These are phyloP conservation scores for Pseudogymnoascus sp. DNA, from an alignment of 2,329 filamentous ascomycete genomes.

Conservation along the genomic window DNA sequence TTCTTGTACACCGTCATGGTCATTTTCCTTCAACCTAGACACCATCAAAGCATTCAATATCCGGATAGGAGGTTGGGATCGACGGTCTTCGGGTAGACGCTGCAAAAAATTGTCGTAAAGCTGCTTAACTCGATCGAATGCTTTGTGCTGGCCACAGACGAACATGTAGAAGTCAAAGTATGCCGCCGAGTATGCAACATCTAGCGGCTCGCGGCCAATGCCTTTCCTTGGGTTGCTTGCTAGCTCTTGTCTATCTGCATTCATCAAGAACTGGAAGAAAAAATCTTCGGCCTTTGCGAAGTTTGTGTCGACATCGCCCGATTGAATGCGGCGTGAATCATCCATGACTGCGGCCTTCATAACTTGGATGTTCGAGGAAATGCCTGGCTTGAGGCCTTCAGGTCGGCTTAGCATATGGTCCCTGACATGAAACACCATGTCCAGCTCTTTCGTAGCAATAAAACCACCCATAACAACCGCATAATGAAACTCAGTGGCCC, in stretches of 20 bases:
- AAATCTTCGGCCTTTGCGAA: slow-evolving; percentile 22
- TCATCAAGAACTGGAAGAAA: slow-evolving; percentile 21
- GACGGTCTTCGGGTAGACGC: slow-evolving; percentile 31
- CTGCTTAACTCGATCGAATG: slow-evolving; percentile 41
- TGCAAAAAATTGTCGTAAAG: slow-evolving; percentile 47
- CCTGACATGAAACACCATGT: slow-evolving; percentile 43
- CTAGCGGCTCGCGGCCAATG: slow-evolving; percentile 16
- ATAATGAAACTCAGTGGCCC: slow-evolving; percentile 41
- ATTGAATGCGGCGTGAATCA: slow-evolving; percentile 18
- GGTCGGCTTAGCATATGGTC: slow-evolving; percentile 31
- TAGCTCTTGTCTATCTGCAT: slow-evolving; percentile 24
- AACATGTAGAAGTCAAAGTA: slow-evolving; percentile 49
- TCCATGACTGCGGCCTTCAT: slow-evolving; percentile 27
- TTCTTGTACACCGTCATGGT: slow-evolving; percentile 51
- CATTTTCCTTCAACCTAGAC: slow-evolving; percentile 47
- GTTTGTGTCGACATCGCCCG: slow-evolving; percentile 19
- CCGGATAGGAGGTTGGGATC: slow-evolving; percentile 38
- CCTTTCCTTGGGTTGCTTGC: slow-evolving; percentile 22
- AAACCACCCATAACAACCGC: slow-evolving; percentile 44
- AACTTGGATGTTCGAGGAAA: slow-evolving; percentile 34
- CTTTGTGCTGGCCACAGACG: slow-evolving; percentile 40
- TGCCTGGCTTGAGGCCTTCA: slow-evolving; percentile 29
- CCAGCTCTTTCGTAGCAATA: slow-evolving; percentile 30
- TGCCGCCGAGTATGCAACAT: slow-evolving; percentile 24
- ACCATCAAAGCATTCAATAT: slow-evolving; percentile 61